Base-by-base conservation (phyloP, 208 protist genomes). In the Plasmodiophora brassicae region DNA sequence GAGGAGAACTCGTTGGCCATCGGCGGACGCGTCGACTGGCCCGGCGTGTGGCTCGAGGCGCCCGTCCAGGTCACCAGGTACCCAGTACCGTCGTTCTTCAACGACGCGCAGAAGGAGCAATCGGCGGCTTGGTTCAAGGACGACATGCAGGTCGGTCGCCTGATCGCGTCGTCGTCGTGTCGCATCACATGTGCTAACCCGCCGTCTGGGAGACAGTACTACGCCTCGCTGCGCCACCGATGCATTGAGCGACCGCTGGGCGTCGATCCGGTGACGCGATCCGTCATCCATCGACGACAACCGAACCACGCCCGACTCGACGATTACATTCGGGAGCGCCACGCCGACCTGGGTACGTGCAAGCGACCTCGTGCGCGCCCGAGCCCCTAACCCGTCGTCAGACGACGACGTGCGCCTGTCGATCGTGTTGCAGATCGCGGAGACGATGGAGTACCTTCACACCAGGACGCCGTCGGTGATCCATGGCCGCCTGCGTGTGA, bases 11-110 rank as follows among this genome's bases (percentile, higher is more conserved):
- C 65, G 65, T 38, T 78, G 65, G 65, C 65, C 5, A 78, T 32
- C 65, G n/a, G n/a, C 41, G 65, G 65, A 5, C 65, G 65, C n/a
- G 65, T 78, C 5, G 14, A 5, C 5, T 32, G 65, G 14, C 5
- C 10, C 10, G 65, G 65, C 32, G 41, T 78, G 32, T 78, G n/a
- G 5, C 65, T 14, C 10, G 32, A 78, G 32, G 14, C 32, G 14
- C 10, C 5, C 65, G 65, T 78, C 14, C 10, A 44, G 32, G n/a
- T 78, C 14, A 32, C n/a, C 32, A 8, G 14, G 65, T 78, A 36
- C 65, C 65, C 65, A 8, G 65, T 78, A n/a, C 65, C 65, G n/a
- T n/a, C n/a, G 32, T 78, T 38, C 65, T 78, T 78, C 65, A 78
- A 78, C n/a, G 65, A 5, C 65, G 5, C 5, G 5, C 65, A 78